phyloP scores from a whole-genome alignment of 495 filamentous ascomycete genomes.

The Penicillium pulvis region DNA sequence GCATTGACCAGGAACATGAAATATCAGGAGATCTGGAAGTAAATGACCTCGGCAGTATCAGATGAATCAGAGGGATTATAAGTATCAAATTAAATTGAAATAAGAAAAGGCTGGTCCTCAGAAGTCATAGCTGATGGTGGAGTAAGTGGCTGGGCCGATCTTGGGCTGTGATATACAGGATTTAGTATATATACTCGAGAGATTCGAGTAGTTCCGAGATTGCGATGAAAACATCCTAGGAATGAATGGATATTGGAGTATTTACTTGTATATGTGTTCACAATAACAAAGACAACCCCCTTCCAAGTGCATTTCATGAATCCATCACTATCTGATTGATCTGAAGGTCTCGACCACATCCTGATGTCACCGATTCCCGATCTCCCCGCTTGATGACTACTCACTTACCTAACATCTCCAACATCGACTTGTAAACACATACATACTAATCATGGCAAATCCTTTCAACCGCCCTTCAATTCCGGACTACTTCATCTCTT shows the following conservation, averaged over 20 bases:
- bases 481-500: constrained; percentile 49
- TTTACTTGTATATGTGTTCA: no score
- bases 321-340: not conserved
- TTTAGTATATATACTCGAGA: not conserved
- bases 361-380: constrained; percentile 18
- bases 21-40: not conserved
- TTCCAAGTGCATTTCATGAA: no score
- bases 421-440: not conserved
- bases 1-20: constrained; percentile 3
- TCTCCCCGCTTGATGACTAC: constrained; percentile 5
- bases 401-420: not conserved
- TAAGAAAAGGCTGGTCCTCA: not conserved
- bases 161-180: constrained; percentile 1
- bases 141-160: constrained; percentile 1
- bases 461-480: constrained; percentile 53
- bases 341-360: constrained; percentile 8
- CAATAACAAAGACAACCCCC: no score
- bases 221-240: no score
- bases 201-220: no score
- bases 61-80: not conserved
- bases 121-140: not conserved
- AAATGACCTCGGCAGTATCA: not conserved
- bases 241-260: no score
- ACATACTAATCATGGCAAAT: constrained; percentile 32
- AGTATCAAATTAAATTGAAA: not conserved